These are phyloP conservation scores for Ploettnerulaceae sp. DNA, from an alignment of 2,329 filamentous ascomycete genomes.

Conservation along the genomic window DNA sequence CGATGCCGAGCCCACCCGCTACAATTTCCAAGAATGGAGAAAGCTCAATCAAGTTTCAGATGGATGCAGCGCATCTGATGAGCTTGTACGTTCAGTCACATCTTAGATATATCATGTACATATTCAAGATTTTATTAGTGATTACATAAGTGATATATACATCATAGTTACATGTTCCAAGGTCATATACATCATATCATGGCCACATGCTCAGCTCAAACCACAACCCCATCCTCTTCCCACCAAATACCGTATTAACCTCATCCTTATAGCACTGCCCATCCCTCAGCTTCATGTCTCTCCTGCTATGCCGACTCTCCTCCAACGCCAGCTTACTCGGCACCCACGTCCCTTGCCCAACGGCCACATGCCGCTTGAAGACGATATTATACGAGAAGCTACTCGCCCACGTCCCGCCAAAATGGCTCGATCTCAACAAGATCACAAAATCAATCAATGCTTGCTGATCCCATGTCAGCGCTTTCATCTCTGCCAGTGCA, in stretches of 20 bases:
- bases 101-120: too few relatives aligned
- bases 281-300: neutral
- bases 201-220: slow-evolving; percentile 22
- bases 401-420: slow-evolving; percentile 41
- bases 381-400: slow-evolving; percentile 44
- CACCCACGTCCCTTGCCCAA: slow-evolving; percentile 11
- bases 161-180: too few relatives aligned
- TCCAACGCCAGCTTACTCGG: neutral
- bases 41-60: too few relatives aligned
- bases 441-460: slow-evolving; percentile 46
- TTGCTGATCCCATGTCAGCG: slow-evolving; percentile 43
- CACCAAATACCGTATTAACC: slow-evolving; percentile 19
- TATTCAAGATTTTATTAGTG: too few relatives aligned
- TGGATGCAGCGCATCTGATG: too few relatives aligned
- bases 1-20: too few relatives aligned
- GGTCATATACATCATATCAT: too few relatives aligned
- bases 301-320: neutral
- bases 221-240: slow-evolving; percentile 4
- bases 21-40: too few relatives aligned
- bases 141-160: too few relatives aligned
- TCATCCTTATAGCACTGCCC: slow-evolving; percentile 14
- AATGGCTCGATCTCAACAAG: slow-evolving; percentile 37
- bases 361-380: slow-evolving; percentile 34
- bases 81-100: too few relatives aligned
- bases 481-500: slow-evolving; percentile 26